Base-by-base conservation (phyloP, 768 basidiomycete genomes). In the Tricholoma flavovirens region DNA sequence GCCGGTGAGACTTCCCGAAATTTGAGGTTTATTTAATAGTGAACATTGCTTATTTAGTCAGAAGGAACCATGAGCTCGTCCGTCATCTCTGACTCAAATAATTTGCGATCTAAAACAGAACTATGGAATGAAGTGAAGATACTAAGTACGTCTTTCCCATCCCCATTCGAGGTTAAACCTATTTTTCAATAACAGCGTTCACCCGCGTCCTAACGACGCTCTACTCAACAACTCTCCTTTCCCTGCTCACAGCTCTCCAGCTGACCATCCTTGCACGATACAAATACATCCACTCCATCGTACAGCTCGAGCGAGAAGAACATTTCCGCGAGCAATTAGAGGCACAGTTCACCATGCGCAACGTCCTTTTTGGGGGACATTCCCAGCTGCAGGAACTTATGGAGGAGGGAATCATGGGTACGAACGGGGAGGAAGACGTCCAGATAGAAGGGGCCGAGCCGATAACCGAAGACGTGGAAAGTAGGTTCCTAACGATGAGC, bases 111-210 rank as follows among this genome's bases (percentile, higher is more conserved):
- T n/a, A 93, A 87, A 67, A 82, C 80, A 1, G 87, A 95, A 63
- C 75, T 98, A 6, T 98, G 96, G 96, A 85, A 86, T 56, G 93
- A 97, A 70, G 81, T 97, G 35, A 98, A 97, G 69, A 81, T 93
- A 35, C 83, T 95, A 30, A 86, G 91, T 87, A 64, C 75, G 19
- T n/a, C 36, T 52, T 24, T 48, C 15, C 29, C 52, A 29, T 53
- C 43, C 42, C 19, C 19, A 35, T 60, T 21, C 24, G 35, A 54
- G 3, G 49, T 10, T 48, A 33, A 33, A 21, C 11, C 43, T 49
- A 26, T 46, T 14, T 5, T 26, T 26, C 59, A 14, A 21, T 15
- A 58, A 21, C 56, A 97, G 93, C 93, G 5, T 82, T 98, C 56
- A 96, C 94, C 1, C 79, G 95, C 53, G 86, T 90, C 14, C 72